Evolutionary conservation across 345 rosid species (phyloP), one percentile per base, ranked within the genome.

Genomic region (Citrus glauca): DNA sequence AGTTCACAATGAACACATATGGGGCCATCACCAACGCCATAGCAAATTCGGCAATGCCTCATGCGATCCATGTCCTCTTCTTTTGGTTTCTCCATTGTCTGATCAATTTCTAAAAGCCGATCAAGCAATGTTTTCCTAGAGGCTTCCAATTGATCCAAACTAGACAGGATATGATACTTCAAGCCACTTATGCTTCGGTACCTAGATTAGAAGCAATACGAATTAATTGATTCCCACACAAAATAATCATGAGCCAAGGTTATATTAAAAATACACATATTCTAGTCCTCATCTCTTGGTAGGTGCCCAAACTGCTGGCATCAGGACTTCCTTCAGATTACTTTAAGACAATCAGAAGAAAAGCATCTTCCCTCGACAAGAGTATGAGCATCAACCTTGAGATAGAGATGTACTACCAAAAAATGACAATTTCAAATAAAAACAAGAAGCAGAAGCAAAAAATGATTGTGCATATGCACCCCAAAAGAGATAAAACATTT

Each of bases 141-240:
- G 67, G 85, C 82, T 87, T 91, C 94, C 82, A 95, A 64, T 48
- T 71, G 85, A 85, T 95, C 98, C 77, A 93, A 78, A 78, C 92
- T 88, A 77, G 93, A 89, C 86, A 91, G 97, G 77, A 95, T 87
- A 82, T 95, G 93, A 89, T 93, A 90, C 81, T 90, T 95, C 60
- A 95, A 84, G 81, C 90, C 89, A 60, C 86, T 87, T 77, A 91
- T 82, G 79, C 91, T 95, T 75, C 85, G 89, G 85, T 87, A 92
- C 50, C 99, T 95, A 91, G 65, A 84, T 79, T 55, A 74, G 78
- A 78, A 78, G 77, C 77, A 66, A 74, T 14, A 33, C 56, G 69
- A 75, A 77, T 84, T 20, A 68, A 77, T 67, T 77, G 79, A 67
- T 74, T 32, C 17, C 70, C 42, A 25, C 63, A 25, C 35, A 81